These are phyloP conservation scores for Cinchona pubescens DNA, from an alignment of 257 asterid genomes.

Conservation along the genomic window DNA sequence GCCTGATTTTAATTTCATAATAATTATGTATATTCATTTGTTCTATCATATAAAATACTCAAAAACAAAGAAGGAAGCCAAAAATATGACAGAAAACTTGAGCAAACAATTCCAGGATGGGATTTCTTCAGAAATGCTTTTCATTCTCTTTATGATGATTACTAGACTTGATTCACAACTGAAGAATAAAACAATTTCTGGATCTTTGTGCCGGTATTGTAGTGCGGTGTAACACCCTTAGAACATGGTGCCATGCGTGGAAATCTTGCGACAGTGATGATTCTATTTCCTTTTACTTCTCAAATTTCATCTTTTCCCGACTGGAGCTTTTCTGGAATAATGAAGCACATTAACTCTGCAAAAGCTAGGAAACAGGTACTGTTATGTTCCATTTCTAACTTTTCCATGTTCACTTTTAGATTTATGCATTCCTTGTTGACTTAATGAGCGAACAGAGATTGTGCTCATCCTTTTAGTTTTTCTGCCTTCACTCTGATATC, in stretches of 20 bases:
- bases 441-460: not conserved
- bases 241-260: conserved; percentile 7
- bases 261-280: not conserved
- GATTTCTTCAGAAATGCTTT: not conserved
- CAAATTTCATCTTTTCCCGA: conserved; percentile 16
- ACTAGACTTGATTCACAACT: not conserved
- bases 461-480: not conserved
- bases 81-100: too few relatives aligned
- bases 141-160: not conserved
- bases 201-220: not conserved
- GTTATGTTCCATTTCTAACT: not conserved
- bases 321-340: conserved; percentile 33
- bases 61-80: too few relatives aligned
- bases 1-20: too few relatives aligned
- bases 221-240: conserved; percentile 14
- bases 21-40: too few relatives aligned
- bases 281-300: conserved; percentile 31
- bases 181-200: not conserved
- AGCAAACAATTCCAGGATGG: not conserved
- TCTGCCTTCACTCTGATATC: not conserved
- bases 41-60: not conserved
- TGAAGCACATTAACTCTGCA: conserved; percentile 11
- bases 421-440: too few relatives aligned
- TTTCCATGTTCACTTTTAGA: too few relatives aligned
- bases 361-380: conserved; percentile 21